Evolutionary conservation across 2,329 filamentous ascomycete species (phyloP), one percentile per base, ranked within the genome.

Genomic region (Apiospora pterosperma): DNA sequence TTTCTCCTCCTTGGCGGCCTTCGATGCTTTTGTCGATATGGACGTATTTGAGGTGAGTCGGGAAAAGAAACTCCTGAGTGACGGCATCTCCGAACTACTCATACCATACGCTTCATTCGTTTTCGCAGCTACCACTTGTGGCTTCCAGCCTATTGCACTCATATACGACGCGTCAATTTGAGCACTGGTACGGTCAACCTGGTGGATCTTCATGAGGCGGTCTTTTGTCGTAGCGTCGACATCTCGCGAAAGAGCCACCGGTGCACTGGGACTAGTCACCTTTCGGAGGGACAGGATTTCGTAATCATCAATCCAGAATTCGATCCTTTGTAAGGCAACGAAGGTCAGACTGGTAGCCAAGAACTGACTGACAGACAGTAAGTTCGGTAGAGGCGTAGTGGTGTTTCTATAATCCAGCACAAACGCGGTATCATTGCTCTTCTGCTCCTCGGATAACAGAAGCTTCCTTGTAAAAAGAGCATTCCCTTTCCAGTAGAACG

Each of bases 401-500:
- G 87, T 87, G 75, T 96, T 97, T 73, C 96, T 87, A 77, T 98
- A 97, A 74, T 98, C 94, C 59, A 99, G 84, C 59, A 97, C 89
- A 75, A 99, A 99, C n/a, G 90, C 91, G 2, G 96, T 99, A 71
- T 95, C 87, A 36, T 82, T 82, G 63, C 84, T 90, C 19, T 83
- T 79, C 72, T 93, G 85, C 28, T 87, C 86, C 58, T 87, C 82
- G 1, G 91, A 88, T 8, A 97, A 80, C 69, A 89, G 88, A 25
- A 96, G 84, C 70, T 93, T 92, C 71, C 94, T 91, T 28, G 96
- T 99, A 76, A 97, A 98, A 1, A 99, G 85, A 5, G 93, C 92
- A 76, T 98, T 98, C n/a, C 92, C 94, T 77, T 97, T 98, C 96
- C 96, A 99, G 81, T 97, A 99, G 75, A 99, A 99, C 0, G 95